Percentiles rank a stretch among this genome's conserved stretches.
Evolutionary conservation across 495 filamentous ascomycete genomes (phyloP).

Genomic region (Pseudoneurospora amorphoporcata): DNA sequence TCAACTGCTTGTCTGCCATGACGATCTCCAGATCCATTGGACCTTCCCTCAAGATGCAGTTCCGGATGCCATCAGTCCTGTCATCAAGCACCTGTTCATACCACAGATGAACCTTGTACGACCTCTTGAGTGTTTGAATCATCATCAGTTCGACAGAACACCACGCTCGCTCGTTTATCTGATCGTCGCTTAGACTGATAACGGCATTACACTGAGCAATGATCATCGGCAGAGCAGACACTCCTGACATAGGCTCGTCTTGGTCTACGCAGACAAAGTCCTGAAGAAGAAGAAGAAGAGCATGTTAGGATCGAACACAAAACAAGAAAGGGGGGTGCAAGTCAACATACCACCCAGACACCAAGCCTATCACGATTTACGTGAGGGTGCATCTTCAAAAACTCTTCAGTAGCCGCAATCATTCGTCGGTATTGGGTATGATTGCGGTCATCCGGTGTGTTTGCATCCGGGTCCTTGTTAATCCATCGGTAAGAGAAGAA

Average conservation of each 20-base stretch:
- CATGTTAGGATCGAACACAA: background rate
- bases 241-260: conserved; percentile 13
- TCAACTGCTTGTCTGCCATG: conserved; percentile 14
- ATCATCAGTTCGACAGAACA: conserved; percentile 17
- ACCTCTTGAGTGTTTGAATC: conserved; percentile 5
- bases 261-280: conserved; percentile 21
- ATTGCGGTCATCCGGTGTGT: conserved; percentile 10
- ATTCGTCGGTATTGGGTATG: conserved; percentile 17
- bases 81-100: conserved; percentile 10
- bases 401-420: conserved; percentile 11
- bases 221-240: conserved; percentile 15
- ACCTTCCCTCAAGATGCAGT: background rate
- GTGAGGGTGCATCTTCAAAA: conserved; percentile 6
- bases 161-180: conserved; percentile 14
- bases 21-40: conserved; percentile 1
- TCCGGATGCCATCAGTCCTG: background rate
- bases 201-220: conserved; percentile 18
- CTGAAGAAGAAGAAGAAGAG: background rate
- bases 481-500: conserved; percentile 22
- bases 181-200: conserved; percentile 13
- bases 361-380: conserved; percentile 10
- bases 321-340: background rate
- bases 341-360: conserved; percentile 15
- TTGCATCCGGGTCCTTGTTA: conserved; percentile 2
- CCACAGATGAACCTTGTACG: conserved; percentile 11